Conservation (phyloP, 225 moss, liverwort and hornwort genomes). For the Straminergon stramineum region DNA sequence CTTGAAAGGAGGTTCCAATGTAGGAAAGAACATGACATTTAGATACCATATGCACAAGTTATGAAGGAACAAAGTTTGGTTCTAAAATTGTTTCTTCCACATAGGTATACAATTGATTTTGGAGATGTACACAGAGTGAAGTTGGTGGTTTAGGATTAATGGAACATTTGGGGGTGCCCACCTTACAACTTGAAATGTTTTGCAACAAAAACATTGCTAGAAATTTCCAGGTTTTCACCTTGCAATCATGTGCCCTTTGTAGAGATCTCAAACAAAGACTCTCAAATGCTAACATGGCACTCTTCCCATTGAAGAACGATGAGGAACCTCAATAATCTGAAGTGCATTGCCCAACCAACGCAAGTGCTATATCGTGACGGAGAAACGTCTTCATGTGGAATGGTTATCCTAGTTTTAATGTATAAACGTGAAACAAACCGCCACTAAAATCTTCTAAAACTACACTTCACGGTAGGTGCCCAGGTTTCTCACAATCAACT, state of each 20-base stretch:
- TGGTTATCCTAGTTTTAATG: background rate
- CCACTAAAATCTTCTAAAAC: background rate
- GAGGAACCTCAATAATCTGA: background rate
- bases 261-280: background rate
- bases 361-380: fast-evolving
- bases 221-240: background rate
- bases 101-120: too few relatives aligned
- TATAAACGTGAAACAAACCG: fast-evolving
- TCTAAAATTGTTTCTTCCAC: too few relatives aligned
- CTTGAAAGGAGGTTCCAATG: too few relatives aligned
- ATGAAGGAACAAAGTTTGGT: too few relatives aligned
- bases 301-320: background rate
- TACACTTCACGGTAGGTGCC: fast-evolving
- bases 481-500: fast-evolving
- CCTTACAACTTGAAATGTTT: background rate
- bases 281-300: background rate
- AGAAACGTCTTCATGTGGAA: background rate
- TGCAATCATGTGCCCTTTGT: background rate
- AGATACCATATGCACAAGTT: too few relatives aligned
- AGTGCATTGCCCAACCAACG: background rate
- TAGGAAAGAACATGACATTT: too few relatives aligned
- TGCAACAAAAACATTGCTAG: background rate
- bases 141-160: too few relatives aligned
- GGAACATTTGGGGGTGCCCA: too few relatives aligned
- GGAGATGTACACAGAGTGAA: too few relatives aligned